Conservation (phyloP, 768 basidiomycete genomes). For the Nidularia pulvinata region DNA sequence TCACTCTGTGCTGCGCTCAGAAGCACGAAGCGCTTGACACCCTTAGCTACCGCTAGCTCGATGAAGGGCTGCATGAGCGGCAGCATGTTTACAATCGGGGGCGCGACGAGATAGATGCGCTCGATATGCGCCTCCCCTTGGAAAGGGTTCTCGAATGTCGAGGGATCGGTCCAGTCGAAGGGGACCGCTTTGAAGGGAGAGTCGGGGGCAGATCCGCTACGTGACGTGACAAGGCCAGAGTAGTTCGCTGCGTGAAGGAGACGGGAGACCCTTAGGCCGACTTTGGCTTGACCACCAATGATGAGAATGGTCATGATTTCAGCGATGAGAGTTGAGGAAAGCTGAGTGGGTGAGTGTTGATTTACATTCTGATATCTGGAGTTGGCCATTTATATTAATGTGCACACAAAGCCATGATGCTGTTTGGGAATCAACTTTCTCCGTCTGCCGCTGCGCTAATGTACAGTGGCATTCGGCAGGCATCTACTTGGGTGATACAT, state of each 20-base stretch:
- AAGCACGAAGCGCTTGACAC: slow-evolving; percentile 30
- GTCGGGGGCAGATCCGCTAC: slow-evolving; percentile 13
- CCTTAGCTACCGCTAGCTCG: slow-evolving; percentile 24
- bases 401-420: too few species aligned
- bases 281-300: background rate
- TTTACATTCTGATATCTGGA: too few species aligned
- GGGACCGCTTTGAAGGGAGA: slow-evolving; percentile 22
- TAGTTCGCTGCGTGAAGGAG: slow-evolving; percentile 26
- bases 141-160: slow-evolving; percentile 29
- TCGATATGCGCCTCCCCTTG: slow-evolving; percentile 17
- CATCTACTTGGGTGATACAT: too few species aligned
- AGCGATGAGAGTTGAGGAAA: too few species aligned
- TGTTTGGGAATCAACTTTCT: too few species aligned
- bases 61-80: slow-evolving; percentile 18
- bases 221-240: slow-evolving; percentile 19
- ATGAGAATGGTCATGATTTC: slow-evolving; percentile 3
- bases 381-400: too few species aligned
- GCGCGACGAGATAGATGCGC: slow-evolving; percentile 27
- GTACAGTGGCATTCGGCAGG: too few species aligned
- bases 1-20: slow-evolving; percentile 20
- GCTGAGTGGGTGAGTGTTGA: too few species aligned
- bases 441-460: too few species aligned
- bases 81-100: slow-evolving; percentile 4
- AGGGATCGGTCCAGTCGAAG: slow-evolving; percentile 33
- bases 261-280: background rate